phyloP scores from a whole-genome alignment of 768 basidiomycete genomes.

The Cyclocybe cylindracea region DNA sequence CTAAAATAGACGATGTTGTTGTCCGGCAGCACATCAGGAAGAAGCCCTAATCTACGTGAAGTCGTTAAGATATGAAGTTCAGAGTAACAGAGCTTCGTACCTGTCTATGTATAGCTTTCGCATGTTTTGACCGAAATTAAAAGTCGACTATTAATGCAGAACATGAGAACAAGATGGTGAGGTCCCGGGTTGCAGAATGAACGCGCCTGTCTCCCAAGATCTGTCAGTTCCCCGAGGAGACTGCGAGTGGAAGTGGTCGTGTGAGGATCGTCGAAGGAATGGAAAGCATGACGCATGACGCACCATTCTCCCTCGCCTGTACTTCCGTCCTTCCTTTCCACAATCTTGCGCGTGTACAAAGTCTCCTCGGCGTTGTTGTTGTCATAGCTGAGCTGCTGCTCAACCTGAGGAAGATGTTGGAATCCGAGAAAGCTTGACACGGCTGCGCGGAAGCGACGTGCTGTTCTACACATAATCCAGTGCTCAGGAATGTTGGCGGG shows the following conservation, averaged over 20 bases:
- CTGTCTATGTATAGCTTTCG: slow-evolving; percentile 67
- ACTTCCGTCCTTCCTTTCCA: slow-evolving; percentile 59
- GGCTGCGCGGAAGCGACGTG: slow-evolving; percentile 49
- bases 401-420: neutral
- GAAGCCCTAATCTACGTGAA: slow-evolving; percentile 57
- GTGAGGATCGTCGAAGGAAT: neutral
- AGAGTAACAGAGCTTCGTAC: slow-evolving; percentile 34
- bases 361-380: slow-evolving; percentile 21
- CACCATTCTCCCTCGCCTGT: slow-evolving; percentile 65
- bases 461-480: slow-evolving; percentile 67
- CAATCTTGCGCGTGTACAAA: slow-evolving; percentile 44
- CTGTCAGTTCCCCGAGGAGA: slow-evolving; percentile 71
- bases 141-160: slow-evolving; percentile 53
- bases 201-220: slow-evolving; percentile 65
- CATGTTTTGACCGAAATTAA: slow-evolving; percentile 57
- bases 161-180: neutral
- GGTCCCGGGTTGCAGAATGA: neutral
- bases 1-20: slow-evolving; percentile 19
- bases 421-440: slow-evolving; percentile 30
- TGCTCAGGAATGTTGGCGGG: slow-evolving; percentile 68
- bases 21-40: slow-evolving; percentile 52
- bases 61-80: neutral
- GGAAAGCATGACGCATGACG: slow-evolving; percentile 17
- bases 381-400: neutral
- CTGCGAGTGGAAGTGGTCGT: slow-evolving; percentile 30